Conservation (phyloP, 495 filamentous ascomycete species). For the Neurospora terricola region DNA sequence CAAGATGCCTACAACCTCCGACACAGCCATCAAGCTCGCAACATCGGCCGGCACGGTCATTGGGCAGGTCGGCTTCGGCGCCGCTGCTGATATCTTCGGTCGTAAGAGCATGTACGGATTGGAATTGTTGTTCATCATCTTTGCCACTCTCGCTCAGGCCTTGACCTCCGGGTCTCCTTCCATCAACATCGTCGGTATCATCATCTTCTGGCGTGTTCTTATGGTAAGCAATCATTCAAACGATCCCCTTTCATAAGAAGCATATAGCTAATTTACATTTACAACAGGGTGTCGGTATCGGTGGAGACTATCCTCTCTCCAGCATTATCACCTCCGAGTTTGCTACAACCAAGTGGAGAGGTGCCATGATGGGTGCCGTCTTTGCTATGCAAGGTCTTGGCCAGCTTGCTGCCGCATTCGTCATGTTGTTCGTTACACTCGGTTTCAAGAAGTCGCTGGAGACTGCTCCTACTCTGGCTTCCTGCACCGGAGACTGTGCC, state of each 20-base stretch:
- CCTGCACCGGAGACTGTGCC: conserved; percentile 55
- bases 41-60: conserved; percentile 83
- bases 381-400: conserved; percentile 81
- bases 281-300: conserved; percentile 57
- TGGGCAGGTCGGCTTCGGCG: conserved; percentile 75
- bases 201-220: conserved; percentile 84
- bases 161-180: conserved; percentile 57
- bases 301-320: conserved; percentile 78
- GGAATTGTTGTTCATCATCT: conserved; percentile 81
- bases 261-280: background rate
- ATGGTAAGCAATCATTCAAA: conserved; percentile 41
- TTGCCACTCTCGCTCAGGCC: conserved; percentile 69
- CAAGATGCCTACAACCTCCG: conserved; percentile 49
- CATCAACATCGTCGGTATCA: conserved; percentile 61
- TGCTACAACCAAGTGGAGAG: conserved; percentile 65
- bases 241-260: background rate
- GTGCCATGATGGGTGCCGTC: conserved; percentile 75
- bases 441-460: conserved; percentile 64
- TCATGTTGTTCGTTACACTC: conserved; percentile 59
- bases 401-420: conserved; percentile 59
- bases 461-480: conserved; percentile 31
- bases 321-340: conserved; percentile 80
- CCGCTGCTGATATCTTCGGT: conserved; percentile 67
- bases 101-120: conserved; percentile 83
- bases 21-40: conserved; percentile 80